Evolutionary conservation across 768 basidiomycete species (phyloP).

Genomic region (Filobasidium floriforme): DNA sequence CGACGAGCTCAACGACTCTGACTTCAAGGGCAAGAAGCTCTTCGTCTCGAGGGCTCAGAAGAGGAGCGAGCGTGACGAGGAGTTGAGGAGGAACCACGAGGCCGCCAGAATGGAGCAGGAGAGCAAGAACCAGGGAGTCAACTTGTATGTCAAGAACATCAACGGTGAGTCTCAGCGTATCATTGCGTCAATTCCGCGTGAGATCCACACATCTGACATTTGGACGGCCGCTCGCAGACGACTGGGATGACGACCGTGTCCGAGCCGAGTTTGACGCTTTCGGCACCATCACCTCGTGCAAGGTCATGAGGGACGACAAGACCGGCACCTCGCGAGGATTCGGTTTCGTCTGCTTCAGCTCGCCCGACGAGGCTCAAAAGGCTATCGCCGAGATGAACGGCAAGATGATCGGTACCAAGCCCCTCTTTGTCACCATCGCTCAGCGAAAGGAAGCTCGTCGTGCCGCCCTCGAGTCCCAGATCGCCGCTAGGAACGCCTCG

Average conservation of each 20-base stretch:
- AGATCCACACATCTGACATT: background rate
- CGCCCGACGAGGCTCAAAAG: constrained; percentile 97
- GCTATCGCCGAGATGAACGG: constrained; percentile 99
- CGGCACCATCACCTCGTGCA: constrained; percentile 95
- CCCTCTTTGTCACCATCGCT: constrained; percentile 95
- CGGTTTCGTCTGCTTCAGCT: constrained; percentile 97
- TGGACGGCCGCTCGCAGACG: constrained; percentile 48
- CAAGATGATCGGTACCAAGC: constrained; percentile 98
- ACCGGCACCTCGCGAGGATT: constrained; percentile 54
- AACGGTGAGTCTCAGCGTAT: constrained; percentile 57
- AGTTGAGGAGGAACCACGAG: constrained; percentile 86
- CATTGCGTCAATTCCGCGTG: background rate
- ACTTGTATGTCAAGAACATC: constrained; percentile 98
- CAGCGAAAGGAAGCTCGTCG: constrained; percentile 96
- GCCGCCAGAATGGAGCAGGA: constrained; percentile 93
- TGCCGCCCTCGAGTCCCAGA: constrained; percentile 97
- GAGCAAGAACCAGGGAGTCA: constrained; percentile 97
- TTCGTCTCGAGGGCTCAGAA: constrained; percentile 97
- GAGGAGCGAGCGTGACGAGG: constrained; percentile 96
- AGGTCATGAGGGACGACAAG: constrained; percentile 98
- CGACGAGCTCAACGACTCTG: constrained; percentile 76
- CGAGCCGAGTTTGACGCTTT: constrained; percentile 93
- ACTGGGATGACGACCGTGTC: constrained; percentile 89
- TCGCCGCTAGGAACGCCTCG: constrained; percentile 86
- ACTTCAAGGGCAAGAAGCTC: constrained; percentile 76